Percentiles rank a stretch among this genome's conserved stretches.
Conservation (phyloP, 139 green algal genomes). For the Coccomyxa sp. region DNA sequence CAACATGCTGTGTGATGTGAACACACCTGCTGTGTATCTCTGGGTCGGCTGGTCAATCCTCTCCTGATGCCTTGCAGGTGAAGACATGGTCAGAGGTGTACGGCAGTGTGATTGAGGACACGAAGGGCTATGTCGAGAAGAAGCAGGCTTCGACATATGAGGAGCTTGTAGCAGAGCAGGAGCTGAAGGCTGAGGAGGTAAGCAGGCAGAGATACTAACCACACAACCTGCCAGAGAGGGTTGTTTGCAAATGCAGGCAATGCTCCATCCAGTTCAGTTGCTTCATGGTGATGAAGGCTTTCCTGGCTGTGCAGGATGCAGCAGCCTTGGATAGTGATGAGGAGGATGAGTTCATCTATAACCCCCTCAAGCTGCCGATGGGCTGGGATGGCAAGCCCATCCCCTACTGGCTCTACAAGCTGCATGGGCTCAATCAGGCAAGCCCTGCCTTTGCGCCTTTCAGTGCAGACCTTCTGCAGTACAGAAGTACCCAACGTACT, state of each 20-base stretch:
- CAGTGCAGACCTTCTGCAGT: no score
- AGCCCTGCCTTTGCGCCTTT: no score
- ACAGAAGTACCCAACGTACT: no score
- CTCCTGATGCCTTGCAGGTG: constrained; percentile 2
- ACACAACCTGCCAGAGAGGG: no score
- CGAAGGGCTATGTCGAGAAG: constrained; percentile 85
- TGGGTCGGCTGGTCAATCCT: neutral
- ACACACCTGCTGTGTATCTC: neutral
- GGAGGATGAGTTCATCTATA: constrained; percentile 93
- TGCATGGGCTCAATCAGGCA: constrained; percentile 94
- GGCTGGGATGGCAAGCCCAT: constrained; percentile 99
- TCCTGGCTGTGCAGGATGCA: neutral
- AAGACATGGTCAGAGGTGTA: constrained; percentile 35
- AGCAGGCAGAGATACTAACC: no score
- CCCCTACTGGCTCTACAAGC: constrained; percentile 99
- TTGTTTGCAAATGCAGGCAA: no score
- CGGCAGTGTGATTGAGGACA: constrained; percentile 66
- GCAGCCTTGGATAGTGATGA: constrained; percentile 60
- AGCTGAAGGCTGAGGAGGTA: constrained; percentile 29
- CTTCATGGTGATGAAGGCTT: neutral
- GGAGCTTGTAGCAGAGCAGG: constrained; percentile 70
- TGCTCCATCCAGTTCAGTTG: constrained; percentile 18
- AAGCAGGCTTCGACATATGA: constrained; percentile 89
- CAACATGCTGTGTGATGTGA: neutral
- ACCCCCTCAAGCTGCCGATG: constrained; percentile 98